Percentiles rank a stretch among this genome's conserved stretches.
Evolutionary conservation across 495 filamentous ascomycete genomes (phyloP).

Genomic region (Sordaria brevicollis): DNA sequence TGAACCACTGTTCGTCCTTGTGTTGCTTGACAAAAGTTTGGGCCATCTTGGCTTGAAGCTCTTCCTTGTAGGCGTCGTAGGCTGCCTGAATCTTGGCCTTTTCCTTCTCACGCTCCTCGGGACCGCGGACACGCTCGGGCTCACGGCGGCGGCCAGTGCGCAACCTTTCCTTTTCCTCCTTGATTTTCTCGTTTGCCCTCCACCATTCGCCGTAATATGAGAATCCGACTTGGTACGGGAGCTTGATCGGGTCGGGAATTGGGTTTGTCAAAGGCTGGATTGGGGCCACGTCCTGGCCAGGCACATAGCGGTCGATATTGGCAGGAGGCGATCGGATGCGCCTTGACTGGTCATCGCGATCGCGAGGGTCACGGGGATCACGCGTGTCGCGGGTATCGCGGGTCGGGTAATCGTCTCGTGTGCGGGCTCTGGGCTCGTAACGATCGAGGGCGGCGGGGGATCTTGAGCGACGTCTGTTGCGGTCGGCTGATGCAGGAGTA

Average conservation of each 20-base stretch:
- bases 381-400: background rate
- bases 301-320: conserved; percentile 92
- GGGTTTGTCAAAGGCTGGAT: conserved; percentile 58
- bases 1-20: conserved; percentile 95
- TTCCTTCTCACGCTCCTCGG: conserved; percentile 83
- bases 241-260: conserved; percentile 66
- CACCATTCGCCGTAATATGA: conserved; percentile 98
- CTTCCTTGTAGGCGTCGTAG: conserved; percentile 91
- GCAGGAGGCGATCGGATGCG: conserved; percentile 51
- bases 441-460: conserved; percentile 63
- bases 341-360: conserved; percentile 39
- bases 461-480: conserved; percentile 52
- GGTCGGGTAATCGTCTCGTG: conserved; percentile 55
- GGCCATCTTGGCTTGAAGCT: conserved; percentile 84
- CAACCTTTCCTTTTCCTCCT: conserved; percentile 73
- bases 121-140: conserved; percentile 58
- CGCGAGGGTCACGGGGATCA: conserved; percentile 30
- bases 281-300: conserved; percentile 57
- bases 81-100: conserved; percentile 81
- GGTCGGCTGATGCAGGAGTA: conserved; percentile 25
- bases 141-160: conserved; percentile 65
- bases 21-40: conserved; percentile 80
- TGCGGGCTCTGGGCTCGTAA: conserved; percentile 56
- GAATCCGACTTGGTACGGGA: conserved; percentile 92
- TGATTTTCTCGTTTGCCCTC: conserved; percentile 72